These are phyloP conservation scores for Cytospora piceae DNA, from an alignment of 2,329 filamentous ascomycete species.

Conservation along the genomic window DNA sequence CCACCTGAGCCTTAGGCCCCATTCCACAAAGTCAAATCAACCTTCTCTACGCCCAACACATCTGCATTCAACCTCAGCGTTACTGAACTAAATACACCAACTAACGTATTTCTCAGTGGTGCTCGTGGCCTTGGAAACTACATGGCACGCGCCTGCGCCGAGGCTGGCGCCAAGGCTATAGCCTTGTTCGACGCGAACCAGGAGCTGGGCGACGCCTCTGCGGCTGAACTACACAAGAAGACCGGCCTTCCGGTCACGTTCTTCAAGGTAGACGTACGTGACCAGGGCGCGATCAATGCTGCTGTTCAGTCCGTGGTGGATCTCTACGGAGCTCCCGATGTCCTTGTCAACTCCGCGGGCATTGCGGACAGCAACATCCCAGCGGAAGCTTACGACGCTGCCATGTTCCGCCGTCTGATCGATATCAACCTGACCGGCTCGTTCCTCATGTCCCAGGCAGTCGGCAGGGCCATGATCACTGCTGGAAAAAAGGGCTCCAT, in stretches of 20 bases:
- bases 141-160: constrained; percentile 77
- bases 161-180: constrained; percentile 74
- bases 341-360: constrained; percentile 79
- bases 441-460: constrained; percentile 76
- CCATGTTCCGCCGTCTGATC: constrained; percentile 77
- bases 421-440: constrained; percentile 83
- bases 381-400: constrained; percentile 74
- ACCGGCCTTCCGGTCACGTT: constrained; percentile 75
- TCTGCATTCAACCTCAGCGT: neutral
- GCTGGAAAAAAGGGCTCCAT: constrained; percentile 72
- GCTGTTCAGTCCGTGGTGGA: constrained; percentile 69
- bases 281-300: constrained; percentile 69
- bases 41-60: too few relatives aligned
- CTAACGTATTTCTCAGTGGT: constrained; percentile 51
- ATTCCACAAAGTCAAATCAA: too few relatives aligned
- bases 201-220: constrained; percentile 71
- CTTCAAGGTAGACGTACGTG: constrained; percentile 79
- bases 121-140: constrained; percentile 77
- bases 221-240: constrained; percentile 70
- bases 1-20: too few relatives aligned
- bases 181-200: constrained; percentile 79
- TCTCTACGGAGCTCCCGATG: constrained; percentile 70
- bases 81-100: neutral
- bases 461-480: constrained; percentile 74
- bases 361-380: constrained; percentile 86